A percentile compares a stretch with the other conserved stretches of the same genome.
These are phyloP conservation scores for Lotus japonicus DNA, from an alignment of 306 rosid species.

Conservation along the genomic window DNA sequence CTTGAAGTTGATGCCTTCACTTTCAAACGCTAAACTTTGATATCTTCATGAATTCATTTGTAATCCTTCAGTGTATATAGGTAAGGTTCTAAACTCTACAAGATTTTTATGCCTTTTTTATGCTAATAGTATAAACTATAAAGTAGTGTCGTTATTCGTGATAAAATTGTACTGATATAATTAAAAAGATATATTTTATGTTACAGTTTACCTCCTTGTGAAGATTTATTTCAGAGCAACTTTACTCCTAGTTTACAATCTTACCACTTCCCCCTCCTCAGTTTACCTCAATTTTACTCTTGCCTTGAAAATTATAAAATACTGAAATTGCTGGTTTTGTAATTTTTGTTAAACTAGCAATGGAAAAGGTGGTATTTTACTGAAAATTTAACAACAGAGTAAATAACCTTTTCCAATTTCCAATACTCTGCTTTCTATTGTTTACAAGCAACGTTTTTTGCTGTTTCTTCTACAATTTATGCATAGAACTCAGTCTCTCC, in stretches of 20 bases:
- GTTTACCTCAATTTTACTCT: background rate
- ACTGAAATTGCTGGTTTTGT: background rate
- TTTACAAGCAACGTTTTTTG: too few relatives aligned
- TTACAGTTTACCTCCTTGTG: background rate
- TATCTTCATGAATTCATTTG: background rate
- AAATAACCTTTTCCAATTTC: too few relatives aligned
- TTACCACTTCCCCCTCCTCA: background rate
- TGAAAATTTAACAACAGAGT: too few relatives aligned
- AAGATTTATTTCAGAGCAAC: background rate
- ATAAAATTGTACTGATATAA: background rate
- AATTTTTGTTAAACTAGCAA: too few relatives aligned
- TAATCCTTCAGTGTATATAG: conserved; percentile 27
- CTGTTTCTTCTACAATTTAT: too few relatives aligned
- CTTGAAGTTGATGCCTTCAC: conserved; percentile 47
- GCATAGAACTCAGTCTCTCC: too few relatives aligned
- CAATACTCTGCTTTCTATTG: too few relatives aligned
- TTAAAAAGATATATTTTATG: background rate
- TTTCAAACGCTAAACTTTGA: conserved; percentile 52
- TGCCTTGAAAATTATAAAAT: background rate
- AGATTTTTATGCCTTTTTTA: background rate
- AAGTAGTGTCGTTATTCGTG: background rate
- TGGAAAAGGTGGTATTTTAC: too few relatives aligned
- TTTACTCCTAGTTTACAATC: background rate
- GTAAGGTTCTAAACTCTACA: conserved; percentile 15
- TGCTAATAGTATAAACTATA: background rate